Evolutionary conservation across 495 filamentous ascomycete genomes (phyloP), one percentile per base, ranked within the genome.

Genomic region (Aspergillus sparsus): DNA sequence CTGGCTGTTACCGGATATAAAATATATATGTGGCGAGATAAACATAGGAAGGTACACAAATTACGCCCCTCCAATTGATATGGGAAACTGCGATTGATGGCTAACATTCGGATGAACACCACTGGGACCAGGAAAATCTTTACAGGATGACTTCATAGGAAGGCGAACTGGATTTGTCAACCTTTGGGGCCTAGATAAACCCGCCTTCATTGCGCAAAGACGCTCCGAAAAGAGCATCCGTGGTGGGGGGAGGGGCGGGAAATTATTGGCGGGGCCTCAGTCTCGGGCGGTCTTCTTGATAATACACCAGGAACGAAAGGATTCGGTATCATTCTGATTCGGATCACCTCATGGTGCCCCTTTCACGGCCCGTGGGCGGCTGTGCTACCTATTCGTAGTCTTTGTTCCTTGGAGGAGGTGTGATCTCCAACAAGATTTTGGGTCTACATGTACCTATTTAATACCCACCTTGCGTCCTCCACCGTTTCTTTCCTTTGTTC

Each of bases 251-350:
- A 50, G 57, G 58, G 53, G 42, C 52, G 33, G 41, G 49, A 51
- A 56, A 51, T 52, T 44, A 53, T 55, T 64, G 63, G 65, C 60
- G 65, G 65, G 63, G 63, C 54, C 57, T 65, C 60, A 65, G 66
- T 74, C 73, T 73, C 69, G 74, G 64, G 66, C 71, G 71, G 71
- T 76, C 74, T 71, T 72, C 75, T 68, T 68, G 68, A 66, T 71
- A 71, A 71, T 71, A 65, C 62, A 62, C 44, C 37, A 39, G 57
- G 69, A 76, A 75, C 73, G 66, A 75, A 65, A 62, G 57, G 70
- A 64, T 76, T 77, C 75, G 74, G 75, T 75, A 76, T 77, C 74
- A 68, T 75, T 75, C 72, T 75, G 61, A 63, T 67, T 71, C 64
- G 69, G 72, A 74, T 77, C 73, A 75, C 68, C 71, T 73, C 57